Conservation (phyloP, 768 basidiomycete genomes). For the Hygrocybe punicea region DNA sequence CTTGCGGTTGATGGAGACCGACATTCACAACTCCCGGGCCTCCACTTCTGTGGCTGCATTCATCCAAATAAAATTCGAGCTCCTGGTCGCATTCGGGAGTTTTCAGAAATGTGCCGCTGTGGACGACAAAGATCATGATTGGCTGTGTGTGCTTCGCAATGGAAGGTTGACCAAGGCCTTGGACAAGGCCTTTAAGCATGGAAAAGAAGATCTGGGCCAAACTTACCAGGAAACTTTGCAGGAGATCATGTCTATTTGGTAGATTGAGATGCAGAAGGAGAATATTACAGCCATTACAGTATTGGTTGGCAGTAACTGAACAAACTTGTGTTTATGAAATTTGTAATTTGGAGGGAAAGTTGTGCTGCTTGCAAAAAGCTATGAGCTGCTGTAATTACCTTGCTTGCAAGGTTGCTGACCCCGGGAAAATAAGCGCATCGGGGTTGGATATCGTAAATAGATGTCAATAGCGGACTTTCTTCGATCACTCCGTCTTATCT, state of each 20-base stretch:
- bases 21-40: constrained; percentile 6
- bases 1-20: constrained; percentile 15
- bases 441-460: no score
- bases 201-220: background rate
- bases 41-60: constrained; percentile 1
- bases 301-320: background rate
- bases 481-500: no score
- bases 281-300: no score
- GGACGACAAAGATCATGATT: constrained; percentile 4
- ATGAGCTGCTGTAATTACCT: no score
- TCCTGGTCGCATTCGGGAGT: constrained; percentile 39
- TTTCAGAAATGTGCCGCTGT: constrained; percentile 28
- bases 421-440: no score
- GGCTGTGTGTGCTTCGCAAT: background rate
- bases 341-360: no score
- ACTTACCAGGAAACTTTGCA: background rate
- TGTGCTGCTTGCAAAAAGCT: no score
- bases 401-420: no score
- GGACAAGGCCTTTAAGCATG: constrained; percentile 10
- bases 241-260: background rate
- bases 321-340: background rate
- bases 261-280: no score
- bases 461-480: no score
- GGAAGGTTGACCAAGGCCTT: constrained; percentile 1
- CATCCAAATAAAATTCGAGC: constrained; percentile 36